These are phyloP conservation scores for Backusella tuberculispora DNA, from an alignment of 192 early-diverging fungal species.

Conservation along the genomic window DNA sequence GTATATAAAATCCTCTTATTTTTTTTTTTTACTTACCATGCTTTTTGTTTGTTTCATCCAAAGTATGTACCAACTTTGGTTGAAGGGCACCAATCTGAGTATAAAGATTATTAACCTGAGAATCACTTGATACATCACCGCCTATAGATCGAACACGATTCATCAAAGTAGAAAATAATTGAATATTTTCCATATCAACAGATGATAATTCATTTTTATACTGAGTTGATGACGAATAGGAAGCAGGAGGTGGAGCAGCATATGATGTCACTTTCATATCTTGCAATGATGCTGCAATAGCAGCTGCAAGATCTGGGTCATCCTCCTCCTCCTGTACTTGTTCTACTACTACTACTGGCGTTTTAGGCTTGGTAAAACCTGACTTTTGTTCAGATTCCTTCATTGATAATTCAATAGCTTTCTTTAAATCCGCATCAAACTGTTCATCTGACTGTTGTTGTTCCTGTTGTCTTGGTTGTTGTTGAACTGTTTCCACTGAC, in stretches of 20 bases:
- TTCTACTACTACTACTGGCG: neutral
- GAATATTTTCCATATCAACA: slow-evolving; percentile 87
- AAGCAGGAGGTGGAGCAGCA: slow-evolving; percentile 17
- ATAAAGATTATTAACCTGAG: slow-evolving; percentile 82
- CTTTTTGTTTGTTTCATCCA: slow-evolving; percentile 73
- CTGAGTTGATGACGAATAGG: neutral
- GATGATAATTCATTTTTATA: slow-evolving; percentile 61
- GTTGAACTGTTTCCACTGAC: neutral
- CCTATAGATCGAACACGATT: slow-evolving; percentile 74
- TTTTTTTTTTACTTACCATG: slow-evolving; percentile 55
- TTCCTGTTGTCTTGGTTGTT: slow-evolving; percentile 2
- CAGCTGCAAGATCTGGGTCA: slow-evolving; percentile 71
- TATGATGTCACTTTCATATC: slow-evolving; percentile 52
- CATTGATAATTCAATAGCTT: slow-evolving; percentile 90
- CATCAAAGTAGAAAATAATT: slow-evolving; percentile 86
- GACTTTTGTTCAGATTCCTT: slow-evolving; percentile 67
- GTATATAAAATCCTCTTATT: neutral
- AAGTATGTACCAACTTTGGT: slow-evolving; percentile 75
- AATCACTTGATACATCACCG: slow-evolving; percentile 74
- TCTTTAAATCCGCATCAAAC: slow-evolving; percentile 90
- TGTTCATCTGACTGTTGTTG: slow-evolving; percentile 38
- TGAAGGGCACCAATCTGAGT: slow-evolving; percentile 84
- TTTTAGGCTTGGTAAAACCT: neutral
- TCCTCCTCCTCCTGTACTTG: slow-evolving; percentile 55
- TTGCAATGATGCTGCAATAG: slow-evolving; percentile 76